Evolutionary conservation across 1,284 basidiomycete species (phyloP).

Genomic region (Prillingera fragicola): DNA sequence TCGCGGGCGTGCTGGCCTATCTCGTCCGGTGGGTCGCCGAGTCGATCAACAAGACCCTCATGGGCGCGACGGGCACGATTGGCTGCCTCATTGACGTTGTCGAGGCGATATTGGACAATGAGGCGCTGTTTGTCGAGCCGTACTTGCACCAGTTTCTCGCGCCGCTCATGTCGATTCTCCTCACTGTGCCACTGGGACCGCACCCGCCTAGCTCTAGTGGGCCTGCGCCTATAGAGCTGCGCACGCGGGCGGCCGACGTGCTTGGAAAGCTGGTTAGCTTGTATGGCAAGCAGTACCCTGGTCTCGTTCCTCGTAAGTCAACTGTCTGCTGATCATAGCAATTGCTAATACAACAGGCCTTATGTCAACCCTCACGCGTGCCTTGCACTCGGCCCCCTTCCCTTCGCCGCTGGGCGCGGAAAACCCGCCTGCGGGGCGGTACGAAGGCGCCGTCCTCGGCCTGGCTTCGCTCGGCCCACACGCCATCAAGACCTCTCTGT

Average conservation of each 20-base stretch:
- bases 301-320: slow-evolving; percentile 47
- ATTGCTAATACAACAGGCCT: slow-evolving; percentile 56
- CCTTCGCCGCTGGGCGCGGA: slow-evolving; percentile 39
- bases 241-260: slow-evolving; percentile 71
- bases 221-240: slow-evolving; percentile 53
- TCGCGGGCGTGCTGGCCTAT: slow-evolving; percentile 92
- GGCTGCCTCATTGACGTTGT: slow-evolving; percentile 77
- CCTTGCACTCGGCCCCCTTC: slow-evolving; percentile 53
- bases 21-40: slow-evolving; percentile 92
- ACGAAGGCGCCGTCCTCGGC: slow-evolving; percentile 79
- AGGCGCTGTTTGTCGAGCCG: slow-evolving; percentile 88
- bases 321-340: neutral
- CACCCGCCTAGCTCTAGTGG: slow-evolving; percentile 31
- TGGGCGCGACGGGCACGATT: slow-evolving; percentile 59
- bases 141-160: slow-evolving; percentile 97
- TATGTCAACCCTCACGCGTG: slow-evolving; percentile 84
- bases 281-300: slow-evolving; percentile 52
- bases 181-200: slow-evolving; percentile 68
- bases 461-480: slow-evolving; percentile 75
- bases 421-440: slow-evolving; percentile 56
- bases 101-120: slow-evolving; percentile 73
- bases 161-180: slow-evolving; percentile 79
- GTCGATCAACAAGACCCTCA: slow-evolving; percentile 59
- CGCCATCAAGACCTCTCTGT: slow-evolving; percentile 68
- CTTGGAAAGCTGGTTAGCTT: slow-evolving; percentile 62